Base-by-base conservation (phyloP, 495 filamentous ascomycete genomes). In the Podospora sp. region DNA sequence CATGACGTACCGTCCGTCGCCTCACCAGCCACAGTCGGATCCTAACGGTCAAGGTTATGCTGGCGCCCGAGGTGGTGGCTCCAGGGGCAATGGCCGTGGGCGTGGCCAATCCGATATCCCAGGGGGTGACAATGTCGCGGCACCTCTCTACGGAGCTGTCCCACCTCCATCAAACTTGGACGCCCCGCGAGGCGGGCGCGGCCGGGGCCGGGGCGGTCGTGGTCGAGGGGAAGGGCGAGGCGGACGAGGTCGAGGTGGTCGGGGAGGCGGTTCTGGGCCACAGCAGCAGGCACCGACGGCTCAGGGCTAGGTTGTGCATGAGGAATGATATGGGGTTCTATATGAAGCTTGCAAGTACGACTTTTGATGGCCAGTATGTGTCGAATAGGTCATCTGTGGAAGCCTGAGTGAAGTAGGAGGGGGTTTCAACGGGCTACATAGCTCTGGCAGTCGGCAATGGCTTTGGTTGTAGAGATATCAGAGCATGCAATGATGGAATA, bases 111-210 rank as follows among this genome's bases (percentile, higher is more conserved):
- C 3, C 8, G 29, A 33, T 33, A 33, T 8, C 29, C 29, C 29
- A 33, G 66, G 71, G 49, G 69, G 76, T 22, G 76, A 72, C n/a
- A 70, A 16, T 25, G 35, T 16, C 1, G 35, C 20, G 1, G 51
- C 53, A 21, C 71, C 69, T 26, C 24, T 87, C 76, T 96, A 95
- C 72, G 82, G 83, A 36, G 87, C 87, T 60, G 91, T 94, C 9
- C 93, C 95, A 4, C 95, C 95, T 6, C 94, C 94, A 0, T 76
- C 90, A 27, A 85, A 68, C 40, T 69, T 95, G 35, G 86, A 93
- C 68, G 60, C 76, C 16, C 76, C 79, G 8, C 79, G 87, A 25
- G 81, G 71, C 27, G 66, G 68, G 1, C 63, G 72, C 50, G 74
- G 76, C 24, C 73, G 80, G n/a, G 65, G 65, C 60, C 65, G 72